Base-by-base conservation (phyloP, 495 filamentous ascomycete species). In the Xylaria bambusicola region DNA sequence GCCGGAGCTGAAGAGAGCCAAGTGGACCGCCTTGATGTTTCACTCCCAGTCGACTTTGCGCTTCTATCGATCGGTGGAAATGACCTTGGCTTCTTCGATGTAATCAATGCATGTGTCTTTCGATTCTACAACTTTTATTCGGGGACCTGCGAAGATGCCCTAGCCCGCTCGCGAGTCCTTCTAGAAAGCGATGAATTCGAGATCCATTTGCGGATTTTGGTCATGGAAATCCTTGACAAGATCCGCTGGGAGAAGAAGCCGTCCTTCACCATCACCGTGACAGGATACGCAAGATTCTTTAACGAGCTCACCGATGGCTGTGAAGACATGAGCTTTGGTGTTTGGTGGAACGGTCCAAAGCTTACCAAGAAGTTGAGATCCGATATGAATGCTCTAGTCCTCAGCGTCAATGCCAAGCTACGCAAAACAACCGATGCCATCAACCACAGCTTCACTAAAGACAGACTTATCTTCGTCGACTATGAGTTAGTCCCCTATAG, bases 251-350 rank as follows among this genome's bases (percentile, higher is more conserved):
- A 76, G 62, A 69, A 69, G 56, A 65, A 65, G 26, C 70, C 71
- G 3, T 52, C 50, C 17, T 78, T 77, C 59, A 67, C 56, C 50
- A 56, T 80, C 35, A 75, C 71, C 10, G 65, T 80, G 13, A 77
- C 78, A 1, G 75, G 77, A 8, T 82, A 82, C 57, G 76, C 76
- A 20, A 68, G 70, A 3, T 82, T 82, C 62, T 82, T 80, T 59
- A 77, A 80, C 62, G 75, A 69, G 12, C 64, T 67, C 15, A 82
- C 77, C 20, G 67, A 64, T n/a, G 60, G 56, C 3, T 82, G 79
- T 50, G 73, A 82, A 31, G 64, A 71, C 13, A 64, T 61, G 55
- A 73, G 70, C 17, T 59, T 78, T 27, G 74, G 73, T 7, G 61
- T 77, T 12, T 72, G 71, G 71, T 74, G 73, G 73, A 49, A 65